Evolutionary conservation across 2,329 filamentous ascomycete genomes (phyloP).

Genomic region (Ciborinia camelliae): DNA sequence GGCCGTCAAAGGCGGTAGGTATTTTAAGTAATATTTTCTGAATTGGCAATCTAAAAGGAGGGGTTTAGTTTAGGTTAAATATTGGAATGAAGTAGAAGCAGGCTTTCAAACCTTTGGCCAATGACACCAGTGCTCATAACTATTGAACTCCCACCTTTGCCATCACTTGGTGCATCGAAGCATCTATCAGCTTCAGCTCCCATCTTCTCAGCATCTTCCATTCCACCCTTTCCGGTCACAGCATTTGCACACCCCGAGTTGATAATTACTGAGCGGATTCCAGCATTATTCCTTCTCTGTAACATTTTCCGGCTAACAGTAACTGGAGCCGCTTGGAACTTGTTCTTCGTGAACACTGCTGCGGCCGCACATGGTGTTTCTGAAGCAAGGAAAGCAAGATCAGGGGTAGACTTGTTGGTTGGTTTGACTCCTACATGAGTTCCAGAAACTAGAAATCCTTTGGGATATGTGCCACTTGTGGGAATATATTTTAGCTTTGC

Average conservation of each 20-base stretch:
- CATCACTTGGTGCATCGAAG: constrained; percentile 47
- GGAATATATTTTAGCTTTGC: constrained; percentile 91
- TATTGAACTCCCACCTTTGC: constrained; percentile 61
- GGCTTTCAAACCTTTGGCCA: constrained; percentile 65
- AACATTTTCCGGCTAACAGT: constrained; percentile 76
- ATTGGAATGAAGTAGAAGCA: background rate
- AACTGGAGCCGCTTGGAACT: constrained; percentile 95
- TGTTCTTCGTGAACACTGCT: constrained; percentile 96
- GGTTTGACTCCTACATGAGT: constrained; percentile 92
- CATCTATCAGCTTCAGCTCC: constrained; percentile 70
- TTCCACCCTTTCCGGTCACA: constrained; percentile 84
- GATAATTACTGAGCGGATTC: constrained; percentile 78
- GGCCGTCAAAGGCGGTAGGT: constrained; percentile 66
- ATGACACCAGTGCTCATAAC: constrained; percentile 99
- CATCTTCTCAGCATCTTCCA: constrained; percentile 87
- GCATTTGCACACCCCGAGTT: constrained; percentile 98
- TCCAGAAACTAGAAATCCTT: constrained; percentile 83
- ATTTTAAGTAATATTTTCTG: constrained; percentile 83
- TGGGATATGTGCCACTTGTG: constrained; percentile 78
- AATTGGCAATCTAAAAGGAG: constrained; percentile 67
- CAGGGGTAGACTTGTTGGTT: constrained; percentile 84
- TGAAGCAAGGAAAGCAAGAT: constrained; percentile 84
- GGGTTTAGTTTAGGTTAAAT: background rate
- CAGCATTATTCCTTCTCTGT: constrained; percentile 60
- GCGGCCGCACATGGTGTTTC: constrained; percentile 82